Conservation (phyloP, 1,139 yeast genomes). For the Yamadazyma spencermartinsiae region DNA sequence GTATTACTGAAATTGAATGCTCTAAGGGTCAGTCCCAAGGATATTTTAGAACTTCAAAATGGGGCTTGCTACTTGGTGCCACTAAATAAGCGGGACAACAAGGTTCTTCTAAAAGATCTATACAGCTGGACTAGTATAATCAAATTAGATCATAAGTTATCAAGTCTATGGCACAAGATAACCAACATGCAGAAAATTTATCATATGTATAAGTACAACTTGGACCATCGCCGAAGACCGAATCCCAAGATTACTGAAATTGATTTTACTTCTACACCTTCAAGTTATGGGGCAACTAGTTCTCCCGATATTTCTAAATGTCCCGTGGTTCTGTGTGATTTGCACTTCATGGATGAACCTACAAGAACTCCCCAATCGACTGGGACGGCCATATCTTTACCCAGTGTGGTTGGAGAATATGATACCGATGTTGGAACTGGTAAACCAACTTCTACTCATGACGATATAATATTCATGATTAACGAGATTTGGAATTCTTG, state of each 20-base stretch:
- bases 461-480: background rate
- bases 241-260: slow-evolving; percentile 14
- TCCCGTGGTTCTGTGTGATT: slow-evolving; percentile 45
- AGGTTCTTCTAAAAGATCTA: slow-evolving; percentile 17
- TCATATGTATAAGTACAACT: slow-evolving; percentile 34
- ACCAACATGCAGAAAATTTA: slow-evolving; percentile 44
- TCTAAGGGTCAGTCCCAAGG: slow-evolving; percentile 14
- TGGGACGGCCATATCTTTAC: background rate
- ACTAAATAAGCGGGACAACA: slow-evolving; percentile 1
- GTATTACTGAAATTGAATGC: slow-evolving; percentile 19
- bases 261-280: slow-evolving; percentile 27
- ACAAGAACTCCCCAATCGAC: background rate
- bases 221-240: background rate
- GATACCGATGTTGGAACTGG: background rate
- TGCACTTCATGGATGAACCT: slow-evolving; percentile 37
- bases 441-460: too few relatives aligned
- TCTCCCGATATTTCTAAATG: slow-evolving; percentile 21
- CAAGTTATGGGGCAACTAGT: background rate
- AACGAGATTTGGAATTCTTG: slow-evolving; percentile 32
- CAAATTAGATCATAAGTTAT: slow-evolving; percentile 42
- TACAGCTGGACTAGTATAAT: slow-evolving; percentile 45
- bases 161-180: slow-evolving; percentile 44
- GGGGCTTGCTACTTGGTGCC: slow-evolving; percentile 13
- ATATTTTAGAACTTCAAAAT: slow-evolving; percentile 21
- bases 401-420: background rate